Conservation (phyloP, 1,139 yeast species). For the Nakaseomyces delphensis region DNA sequence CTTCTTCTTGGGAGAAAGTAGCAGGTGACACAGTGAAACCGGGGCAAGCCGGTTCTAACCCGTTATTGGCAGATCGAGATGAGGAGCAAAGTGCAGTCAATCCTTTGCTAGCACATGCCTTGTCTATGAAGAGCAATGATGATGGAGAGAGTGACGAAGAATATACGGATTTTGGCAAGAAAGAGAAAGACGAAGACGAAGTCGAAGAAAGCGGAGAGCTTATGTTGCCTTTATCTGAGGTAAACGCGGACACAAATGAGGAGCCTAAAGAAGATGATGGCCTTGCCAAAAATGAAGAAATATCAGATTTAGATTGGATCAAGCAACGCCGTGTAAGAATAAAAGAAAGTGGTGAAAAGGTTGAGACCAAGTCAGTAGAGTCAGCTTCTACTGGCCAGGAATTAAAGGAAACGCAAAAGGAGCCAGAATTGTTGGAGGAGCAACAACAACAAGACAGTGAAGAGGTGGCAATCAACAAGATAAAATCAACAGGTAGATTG, state of each 20-base stretch:
- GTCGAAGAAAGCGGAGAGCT: slow-evolving; percentile 25
- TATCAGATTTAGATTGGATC: slow-evolving; percentile 87
- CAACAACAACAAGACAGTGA: slow-evolving; percentile 33
- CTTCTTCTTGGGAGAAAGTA: slow-evolving; percentile 27
- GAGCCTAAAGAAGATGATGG: slow-evolving; percentile 19
- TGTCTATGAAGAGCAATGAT: slow-evolving; percentile 31
- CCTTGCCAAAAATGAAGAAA: slow-evolving; percentile 42
- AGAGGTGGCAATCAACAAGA: slow-evolving; percentile 43
- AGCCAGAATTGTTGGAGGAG: slow-evolving; percentile 14
- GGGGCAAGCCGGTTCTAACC: slow-evolving; percentile 9
- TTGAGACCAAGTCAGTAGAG: slow-evolving; percentile 15
- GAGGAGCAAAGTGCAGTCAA: slow-evolving; percentile 24
- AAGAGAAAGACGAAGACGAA: slow-evolving; percentile 26
- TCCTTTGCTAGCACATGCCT: slow-evolving; percentile 33
- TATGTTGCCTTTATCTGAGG: slow-evolving; percentile 30
- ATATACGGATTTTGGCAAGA: slow-evolving; percentile 44
- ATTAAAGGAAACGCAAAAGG: slow-evolving; percentile 9
- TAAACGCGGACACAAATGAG: slow-evolving; percentile 13
- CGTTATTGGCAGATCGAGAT: slow-evolving; percentile 9
- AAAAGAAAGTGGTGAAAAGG: slow-evolving; percentile 39
- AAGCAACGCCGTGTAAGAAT: slow-evolving; percentile 68
- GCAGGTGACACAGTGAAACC: slow-evolving; percentile 38
- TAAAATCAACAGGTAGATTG: slow-evolving; percentile 66
- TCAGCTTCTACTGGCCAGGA: slow-evolving; percentile 6
- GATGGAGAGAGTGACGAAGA: slow-evolving; percentile 56